phyloP scores from a whole-genome alignment of 306 rosid species.

The Clitoria ternatea region DNA sequence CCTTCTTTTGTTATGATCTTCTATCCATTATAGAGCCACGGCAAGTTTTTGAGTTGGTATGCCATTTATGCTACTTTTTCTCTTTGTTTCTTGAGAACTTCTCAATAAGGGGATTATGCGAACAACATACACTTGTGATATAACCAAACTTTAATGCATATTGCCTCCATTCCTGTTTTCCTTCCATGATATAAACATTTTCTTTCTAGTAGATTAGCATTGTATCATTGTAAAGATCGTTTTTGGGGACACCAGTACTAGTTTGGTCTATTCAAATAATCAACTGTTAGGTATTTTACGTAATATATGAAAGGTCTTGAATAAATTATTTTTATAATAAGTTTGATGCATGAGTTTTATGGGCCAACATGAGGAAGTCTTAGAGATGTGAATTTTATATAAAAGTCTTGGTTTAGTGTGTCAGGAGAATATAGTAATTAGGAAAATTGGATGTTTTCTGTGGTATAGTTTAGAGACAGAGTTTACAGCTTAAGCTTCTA shows the following conservation, averaged over 20 bases:
- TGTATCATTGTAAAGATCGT: background rate
- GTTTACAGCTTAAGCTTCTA: background rate
- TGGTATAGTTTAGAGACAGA: background rate
- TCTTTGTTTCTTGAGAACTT: too few relatives aligned
- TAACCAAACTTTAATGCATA: background rate
- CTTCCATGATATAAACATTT: background rate
- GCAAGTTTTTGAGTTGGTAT: conserved; percentile 96
- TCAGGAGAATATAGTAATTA: background rate
- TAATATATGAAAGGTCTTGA: background rate
- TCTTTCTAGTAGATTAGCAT: background rate
- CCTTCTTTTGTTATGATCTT: conserved; percentile 97
- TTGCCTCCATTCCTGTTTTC: background rate
- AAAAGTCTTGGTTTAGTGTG: background rate
- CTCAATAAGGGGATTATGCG: too few relatives aligned
- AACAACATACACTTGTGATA: background rate
- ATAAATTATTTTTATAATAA: background rate
- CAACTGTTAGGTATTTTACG: background rate
- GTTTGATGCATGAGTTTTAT: background rate
- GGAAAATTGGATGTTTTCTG: background rate
- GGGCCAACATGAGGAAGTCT: background rate
- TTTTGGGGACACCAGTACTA: background rate
- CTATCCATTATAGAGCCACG: conserved; percentile 94
- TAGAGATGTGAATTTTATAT: background rate
- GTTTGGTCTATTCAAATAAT: background rate
- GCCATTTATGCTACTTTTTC: conserved; percentile 10